Evolutionary conservation across 225 moss, liverwort and hornwort species (phyloP), one percentile per base, ranked within the genome.

Genomic region (Bryum argenteum): DNA sequence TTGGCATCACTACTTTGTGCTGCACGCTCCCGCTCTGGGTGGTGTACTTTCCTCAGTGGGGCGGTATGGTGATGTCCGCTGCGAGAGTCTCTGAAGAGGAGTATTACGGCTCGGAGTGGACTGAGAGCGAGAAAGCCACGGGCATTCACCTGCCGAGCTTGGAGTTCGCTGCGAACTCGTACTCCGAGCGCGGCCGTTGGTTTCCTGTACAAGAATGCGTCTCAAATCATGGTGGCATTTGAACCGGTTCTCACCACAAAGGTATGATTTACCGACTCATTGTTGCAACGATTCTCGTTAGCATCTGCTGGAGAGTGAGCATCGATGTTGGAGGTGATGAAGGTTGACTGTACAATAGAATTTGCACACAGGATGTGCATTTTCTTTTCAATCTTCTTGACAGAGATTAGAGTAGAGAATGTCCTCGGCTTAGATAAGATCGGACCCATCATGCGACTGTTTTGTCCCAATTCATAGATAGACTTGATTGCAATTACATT

Each of bases 61-160:
- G 93, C 3, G 84, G 91, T 23, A 91, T 93, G 91, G 64, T 88
- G 20, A 80, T 77, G 42, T 80, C 87, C 19, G 71, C 78, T 11
- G 72, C 75, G 3, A 53, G 11, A 9, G 61, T 55, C 0, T 55
- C 80, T 7, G 94, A 91, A 69, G 88, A 88, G 74, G 87, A 86
- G 23, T 87, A 95, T 50, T 95, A 95, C 69, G 72, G 77, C 6
- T 23, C 67, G 0, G 92, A 92, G 75, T 95, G 85, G 84, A 83
- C 50, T 18, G 76, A 80, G 57, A 40, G 75, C 17, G 95, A 95
- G 82, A 77, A 74, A 48, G 63, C 72, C 53, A 39, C 54, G 0
- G 90, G 87, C 12, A 61, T 83, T 10, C 83, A 85, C 62, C 24
- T 67, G 12, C 45, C 77, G 7, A 82, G 83, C 58, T 33, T 87